Conservation (phyloP, 768 basidiomycete species). For the Auriscalpium microsporum region DNA sequence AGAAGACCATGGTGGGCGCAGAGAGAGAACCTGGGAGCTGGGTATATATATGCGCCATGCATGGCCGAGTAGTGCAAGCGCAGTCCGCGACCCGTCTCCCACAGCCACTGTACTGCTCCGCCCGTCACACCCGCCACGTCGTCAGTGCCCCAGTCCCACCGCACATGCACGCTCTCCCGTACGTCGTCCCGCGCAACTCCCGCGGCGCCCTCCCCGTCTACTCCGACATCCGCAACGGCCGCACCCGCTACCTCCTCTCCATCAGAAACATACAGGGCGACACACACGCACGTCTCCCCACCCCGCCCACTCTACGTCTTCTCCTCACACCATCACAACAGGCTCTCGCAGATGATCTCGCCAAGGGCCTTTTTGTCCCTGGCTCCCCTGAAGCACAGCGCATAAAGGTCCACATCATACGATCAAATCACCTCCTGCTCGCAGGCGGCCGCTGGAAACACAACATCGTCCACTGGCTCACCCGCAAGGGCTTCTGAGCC, state of each 20-base stretch:
- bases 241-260: slow-evolving; percentile 47
- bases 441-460: slow-evolving; percentile 57
- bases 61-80: too few species aligned
- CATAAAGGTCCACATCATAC: slow-evolving; percentile 39
- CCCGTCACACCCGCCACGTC: too few species aligned
- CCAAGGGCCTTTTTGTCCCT: slow-evolving; percentile 38
- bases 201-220: slow-evolving; percentile 68
- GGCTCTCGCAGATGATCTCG: slow-evolving; percentile 54
- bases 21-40: slow-evolving; percentile 7
- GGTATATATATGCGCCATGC: too few species aligned
- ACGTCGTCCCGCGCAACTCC: slow-evolving; percentile 60
- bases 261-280: slow-evolving; percentile 67
- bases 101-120: too few species aligned
- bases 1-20: slow-evolving; percentile 17
- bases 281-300: slow-evolving; percentile 35
- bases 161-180: slow-evolving; percentile 26
- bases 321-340: slow-evolving; percentile 19
- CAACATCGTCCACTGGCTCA: slow-evolving; percentile 55
- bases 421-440: slow-evolving; percentile 48
- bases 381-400: slow-evolving; percentile 38
- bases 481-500: slow-evolving; percentile 51
- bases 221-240: slow-evolving; percentile 60
- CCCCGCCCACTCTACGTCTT: background rate
- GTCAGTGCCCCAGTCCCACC: too few species aligned
- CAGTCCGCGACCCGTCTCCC: too few species aligned